Conservation (phyloP, 1,139 yeast species). For the Wickerhamomyces sp. region DNA sequence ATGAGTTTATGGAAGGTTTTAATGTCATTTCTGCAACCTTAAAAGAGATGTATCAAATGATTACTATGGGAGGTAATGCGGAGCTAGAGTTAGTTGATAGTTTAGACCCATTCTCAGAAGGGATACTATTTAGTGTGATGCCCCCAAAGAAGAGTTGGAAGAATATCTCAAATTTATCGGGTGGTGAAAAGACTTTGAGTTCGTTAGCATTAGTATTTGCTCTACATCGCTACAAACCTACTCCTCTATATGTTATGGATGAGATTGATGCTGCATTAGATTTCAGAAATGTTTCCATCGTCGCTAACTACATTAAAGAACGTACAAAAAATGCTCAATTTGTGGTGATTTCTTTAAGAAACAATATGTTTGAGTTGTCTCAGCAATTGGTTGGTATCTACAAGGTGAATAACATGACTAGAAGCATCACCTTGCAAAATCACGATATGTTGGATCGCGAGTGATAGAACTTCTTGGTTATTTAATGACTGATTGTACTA, state of each 20-base stretch:
- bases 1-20: constrained; percentile 93
- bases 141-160: constrained; percentile 99
- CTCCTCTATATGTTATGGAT: constrained; percentile 98
- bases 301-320: constrained; percentile 94
- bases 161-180: constrained; percentile 89
- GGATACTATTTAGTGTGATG: constrained; percentile 95
- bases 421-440: constrained; percentile 73
- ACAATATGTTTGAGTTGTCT: constrained; percentile 97
- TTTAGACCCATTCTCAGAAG: constrained; percentile 97
- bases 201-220: constrained; percentile 97
- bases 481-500: neutral
- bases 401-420: constrained; percentile 88
- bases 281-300: constrained; percentile 93
- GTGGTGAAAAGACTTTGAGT: constrained; percentile 96
- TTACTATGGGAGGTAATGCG: constrained; percentile 99
- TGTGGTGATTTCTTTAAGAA: constrained; percentile 89
- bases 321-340: constrained; percentile 96
- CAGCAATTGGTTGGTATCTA: constrained; percentile 93
- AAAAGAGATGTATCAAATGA: constrained; percentile 97
- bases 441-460: constrained; percentile 35
- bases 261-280: constrained; percentile 99
- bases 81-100: constrained; percentile 94
- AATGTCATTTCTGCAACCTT: constrained; percentile 79
- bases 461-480: neutral
- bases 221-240: constrained; percentile 91